These are phyloP conservation scores for Psophocarpus tetragonolobus DNA, from an alignment of 306 rosid genomes.

Conservation along the genomic window DNA sequence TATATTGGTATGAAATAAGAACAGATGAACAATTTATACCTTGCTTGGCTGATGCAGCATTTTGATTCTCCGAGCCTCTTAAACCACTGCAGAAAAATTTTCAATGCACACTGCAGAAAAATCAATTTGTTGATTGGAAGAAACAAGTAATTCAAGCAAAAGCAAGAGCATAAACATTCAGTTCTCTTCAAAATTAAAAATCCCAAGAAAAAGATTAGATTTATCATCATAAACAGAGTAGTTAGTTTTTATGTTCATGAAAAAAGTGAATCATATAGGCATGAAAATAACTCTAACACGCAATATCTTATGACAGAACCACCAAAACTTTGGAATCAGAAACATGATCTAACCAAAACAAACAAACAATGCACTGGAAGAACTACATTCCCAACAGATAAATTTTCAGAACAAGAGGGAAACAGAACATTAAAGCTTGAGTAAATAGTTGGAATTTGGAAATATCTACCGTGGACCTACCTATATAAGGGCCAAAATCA, in stretches of 20 bases:
- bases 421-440: no score
- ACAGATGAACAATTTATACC: slow-evolving; percentile 43
- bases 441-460: no score
- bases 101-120: no score
- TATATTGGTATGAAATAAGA: slow-evolving; percentile 4
- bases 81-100: no score
- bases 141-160: background rate
- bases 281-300: background rate
- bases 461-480: slow-evolving; percentile 12
- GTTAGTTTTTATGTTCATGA: no score
- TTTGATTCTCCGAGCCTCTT: slow-evolving; percentile 90
- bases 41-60: slow-evolving; percentile 98
- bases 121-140: slow-evolving; percentile 1
- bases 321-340: background rate
- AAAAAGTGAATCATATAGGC: background rate
- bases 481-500: slow-evolving; percentile 13
- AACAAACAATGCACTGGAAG: background rate
- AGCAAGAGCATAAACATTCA: background rate
- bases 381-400: background rate
- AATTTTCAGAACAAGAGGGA: no score
- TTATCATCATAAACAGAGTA: background rate
- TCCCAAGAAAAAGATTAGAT: background rate
- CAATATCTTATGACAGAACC: background rate
- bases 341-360: background rate
- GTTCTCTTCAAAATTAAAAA: background rate